Base-by-base conservation (phyloP, 192 early-diverging fungal genomes). In the Coemansia sp. region DNA sequence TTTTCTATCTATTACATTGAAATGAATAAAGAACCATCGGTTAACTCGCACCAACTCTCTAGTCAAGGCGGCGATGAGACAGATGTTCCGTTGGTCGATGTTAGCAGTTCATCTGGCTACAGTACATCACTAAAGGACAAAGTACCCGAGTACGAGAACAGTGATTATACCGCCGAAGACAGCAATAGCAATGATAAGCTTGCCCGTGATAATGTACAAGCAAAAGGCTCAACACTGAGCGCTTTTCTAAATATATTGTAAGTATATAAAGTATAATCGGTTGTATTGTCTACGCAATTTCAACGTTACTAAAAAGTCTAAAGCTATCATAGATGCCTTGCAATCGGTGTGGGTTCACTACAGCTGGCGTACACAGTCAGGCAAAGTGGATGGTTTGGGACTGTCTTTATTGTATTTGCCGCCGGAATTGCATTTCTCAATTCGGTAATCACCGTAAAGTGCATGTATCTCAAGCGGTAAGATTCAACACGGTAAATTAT, bases 381-480 rank as follows among this genome's bases (percentile, higher is more conserved):
- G 12, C 70, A 78, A 59, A 78, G 75, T 57, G 75, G 75, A 9
- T 78, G 75, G 75, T 55, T 78, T 31, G 75, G 75, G 1, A 49
- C 34, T 4, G 9, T 56, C 17, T 78, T 78, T 49, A 72, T 78
- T 26, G 59, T 72, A 9, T 62, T 78, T 63, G 62, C 75, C 3
- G 75, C 70, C 0, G 59, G 17, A 22, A 21, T 72, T 11, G 69
- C 70, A 10, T 72, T 66, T 42, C 22, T 78, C 20, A 78, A 67
- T 4, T 60, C 75, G 1, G 51, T 59, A 1, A 67, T 78, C 28
- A 78, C 70, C 5, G 57, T 64, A 37, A 51, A 62, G 56, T 78
- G 70, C 64, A 66, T 78, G 50, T 78, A 78, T 28, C 60, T 78
- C 37, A 78, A 78, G 48, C 70, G 69, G 75, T 78, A 78, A 78